Evolutionary conservation across 129 eudicot species (phyloP).

Genomic region (Saussurea involucrata): DNA sequence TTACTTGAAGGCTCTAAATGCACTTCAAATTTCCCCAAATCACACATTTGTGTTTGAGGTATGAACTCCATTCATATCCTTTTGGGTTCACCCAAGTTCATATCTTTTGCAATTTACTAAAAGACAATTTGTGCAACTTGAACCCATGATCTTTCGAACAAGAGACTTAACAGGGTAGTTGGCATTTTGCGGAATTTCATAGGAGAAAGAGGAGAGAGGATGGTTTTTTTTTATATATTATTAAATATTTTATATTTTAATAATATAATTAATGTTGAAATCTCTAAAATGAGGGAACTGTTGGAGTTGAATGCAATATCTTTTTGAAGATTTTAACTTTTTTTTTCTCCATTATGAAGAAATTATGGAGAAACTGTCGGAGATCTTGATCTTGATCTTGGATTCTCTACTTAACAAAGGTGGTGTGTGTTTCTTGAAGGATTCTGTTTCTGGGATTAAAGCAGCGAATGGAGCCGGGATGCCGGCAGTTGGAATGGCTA

Average conservation of each 20-base stretch:
- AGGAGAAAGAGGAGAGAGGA: too few species aligned
- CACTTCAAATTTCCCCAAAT: constrained; percentile 54
- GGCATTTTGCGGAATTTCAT: too few species aligned
- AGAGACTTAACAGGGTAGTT: background rate
- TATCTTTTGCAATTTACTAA: background rate
- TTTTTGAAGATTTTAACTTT: too few species aligned
- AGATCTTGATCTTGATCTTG: background rate
- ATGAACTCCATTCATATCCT: constrained; percentile 1
- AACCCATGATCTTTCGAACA: background rate
- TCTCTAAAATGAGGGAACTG: too few species aligned
- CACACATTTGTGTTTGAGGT: constrained; percentile 90
- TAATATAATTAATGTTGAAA: background rate
- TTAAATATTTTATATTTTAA: too few species aligned
- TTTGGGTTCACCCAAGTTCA: background rate
- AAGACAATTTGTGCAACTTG: background rate
- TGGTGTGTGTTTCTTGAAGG: constrained; percentile 41
- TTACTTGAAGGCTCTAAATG: constrained; percentile 66
- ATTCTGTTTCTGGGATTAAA: constrained; percentile 85
- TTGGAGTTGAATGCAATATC: too few species aligned
- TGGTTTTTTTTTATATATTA: too few species aligned
- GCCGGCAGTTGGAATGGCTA: constrained; percentile 74
- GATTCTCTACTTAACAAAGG: background rate
- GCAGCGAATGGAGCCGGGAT: constrained; percentile 91
- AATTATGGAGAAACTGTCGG: background rate
- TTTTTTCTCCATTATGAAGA: background rate